Conservation (phyloP, 495 filamentous ascomycete genomes). For the Aspergillus avenaceus region DNA sequence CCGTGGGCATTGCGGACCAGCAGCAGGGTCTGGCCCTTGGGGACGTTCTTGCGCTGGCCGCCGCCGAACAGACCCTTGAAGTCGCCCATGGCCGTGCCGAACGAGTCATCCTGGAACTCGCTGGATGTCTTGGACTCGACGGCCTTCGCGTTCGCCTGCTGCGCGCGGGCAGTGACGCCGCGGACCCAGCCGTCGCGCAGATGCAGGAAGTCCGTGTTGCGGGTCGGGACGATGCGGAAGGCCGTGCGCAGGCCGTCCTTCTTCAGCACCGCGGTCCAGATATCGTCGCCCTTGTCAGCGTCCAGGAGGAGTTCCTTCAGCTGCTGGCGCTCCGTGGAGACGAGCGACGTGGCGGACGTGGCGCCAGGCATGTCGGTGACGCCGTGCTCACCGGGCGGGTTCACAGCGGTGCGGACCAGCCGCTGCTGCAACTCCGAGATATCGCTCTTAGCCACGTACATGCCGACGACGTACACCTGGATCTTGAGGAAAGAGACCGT, state of each 20-base stretch:
- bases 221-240: constrained; percentile 75
- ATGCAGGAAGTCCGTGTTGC: constrained; percentile 89
- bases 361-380: constrained; percentile 49
- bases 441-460: constrained; percentile 80
- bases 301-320: constrained; percentile 67
- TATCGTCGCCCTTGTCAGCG: constrained; percentile 56
- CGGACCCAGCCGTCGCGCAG: constrained; percentile 87
- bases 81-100: constrained; percentile 63
- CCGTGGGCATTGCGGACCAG: constrained; percentile 66
- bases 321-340: constrained; percentile 70
- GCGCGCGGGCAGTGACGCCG: constrained; percentile 69
- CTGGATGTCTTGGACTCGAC: constrained; percentile 11
- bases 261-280: constrained; percentile 70
- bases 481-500: constrained; percentile 88
- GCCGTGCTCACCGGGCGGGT: constrained; percentile 39
- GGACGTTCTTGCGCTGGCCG: constrained; percentile 58
- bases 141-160: constrained; percentile 30
- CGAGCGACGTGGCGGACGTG: constrained; percentile 69
- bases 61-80: constrained; percentile 78
- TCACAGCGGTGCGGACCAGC: constrained; percentile 44
- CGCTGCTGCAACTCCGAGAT: constrained; percentile 55
- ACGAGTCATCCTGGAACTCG: constrained; percentile 63
- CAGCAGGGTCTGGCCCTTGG: constrained; percentile 69
- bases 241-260: constrained; percentile 61
- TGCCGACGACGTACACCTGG: constrained; percentile 89